These are phyloP conservation scores for Rhodomyrtus tomentosa DNA, from an alignment of 345 rosid genomes.

Conservation along the genomic window DNA sequence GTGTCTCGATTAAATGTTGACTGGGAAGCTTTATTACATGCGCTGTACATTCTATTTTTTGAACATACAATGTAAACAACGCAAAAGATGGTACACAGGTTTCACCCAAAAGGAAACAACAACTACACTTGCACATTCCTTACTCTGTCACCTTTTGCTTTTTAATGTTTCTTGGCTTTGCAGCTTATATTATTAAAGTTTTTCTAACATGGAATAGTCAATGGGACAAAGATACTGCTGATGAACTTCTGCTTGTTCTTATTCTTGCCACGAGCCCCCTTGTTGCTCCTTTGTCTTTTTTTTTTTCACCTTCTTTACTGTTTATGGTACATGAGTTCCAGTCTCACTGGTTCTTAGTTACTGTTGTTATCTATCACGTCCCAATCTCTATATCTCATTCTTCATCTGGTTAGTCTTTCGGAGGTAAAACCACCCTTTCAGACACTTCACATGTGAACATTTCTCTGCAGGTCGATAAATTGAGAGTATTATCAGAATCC, in stretches of 20 bases:
- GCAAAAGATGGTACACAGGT: not conserved
- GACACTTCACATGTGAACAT: not conserved
- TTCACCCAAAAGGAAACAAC: not conserved
- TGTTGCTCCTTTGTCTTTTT: not conserved
- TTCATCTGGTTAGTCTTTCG: not conserved
- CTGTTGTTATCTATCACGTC: not conserved
- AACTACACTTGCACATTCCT: not conserved
- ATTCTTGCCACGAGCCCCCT: not conserved
- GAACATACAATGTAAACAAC: not conserved
- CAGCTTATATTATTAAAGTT: not conserved
- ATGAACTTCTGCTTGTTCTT: not conserved
- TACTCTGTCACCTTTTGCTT: not conserved
- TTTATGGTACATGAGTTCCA: not conserved
- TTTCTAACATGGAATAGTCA: not conserved
- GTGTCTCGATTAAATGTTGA: not conserved
- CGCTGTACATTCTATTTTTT: not conserved
- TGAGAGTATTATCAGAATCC: conserved; percentile 76
- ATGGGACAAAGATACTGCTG: not conserved
- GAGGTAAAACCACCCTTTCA: not conserved
- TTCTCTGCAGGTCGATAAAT: conserved; percentile 56
- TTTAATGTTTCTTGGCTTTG: not conserved
- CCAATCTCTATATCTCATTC: not conserved
- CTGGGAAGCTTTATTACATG: not conserved
- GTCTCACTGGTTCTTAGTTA: not conserved
- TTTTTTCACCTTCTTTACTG: not conserved